phyloP scores from a whole-genome alignment of 2,329 filamentous ascomycete genomes.

The Aspergillus ochraceoroseus region DNA sequence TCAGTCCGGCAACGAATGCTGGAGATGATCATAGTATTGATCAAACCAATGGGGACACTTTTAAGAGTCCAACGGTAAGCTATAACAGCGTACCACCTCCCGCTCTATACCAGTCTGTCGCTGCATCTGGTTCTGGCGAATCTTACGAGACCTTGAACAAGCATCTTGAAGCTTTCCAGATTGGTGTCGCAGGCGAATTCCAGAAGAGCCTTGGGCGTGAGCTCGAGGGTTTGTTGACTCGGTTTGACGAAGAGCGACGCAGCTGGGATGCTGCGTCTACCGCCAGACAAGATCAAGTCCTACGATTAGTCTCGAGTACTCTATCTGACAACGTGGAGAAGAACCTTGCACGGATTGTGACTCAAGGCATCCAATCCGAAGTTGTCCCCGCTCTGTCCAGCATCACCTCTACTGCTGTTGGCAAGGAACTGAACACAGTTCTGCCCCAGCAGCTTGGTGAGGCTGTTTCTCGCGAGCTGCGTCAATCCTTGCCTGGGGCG shows the following conservation, averaged over 20 bases:
- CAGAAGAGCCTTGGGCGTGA: conserved; percentile 47
- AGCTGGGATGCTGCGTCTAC: conserved; percentile 58
- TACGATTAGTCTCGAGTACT: conserved; percentile 63
- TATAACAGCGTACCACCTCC: conserved; percentile 4
- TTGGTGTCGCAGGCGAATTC: conserved; percentile 47
- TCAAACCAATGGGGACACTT: conserved; percentile 13
- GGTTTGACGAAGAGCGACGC: conserved; percentile 65
- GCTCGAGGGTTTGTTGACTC: conserved; percentile 54
- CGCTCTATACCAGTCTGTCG: neutral
- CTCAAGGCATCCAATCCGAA: conserved; percentile 66
- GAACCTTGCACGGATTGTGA: conserved; percentile 70
- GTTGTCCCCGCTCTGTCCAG: conserved; percentile 71
- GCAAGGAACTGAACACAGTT: conserved; percentile 65
- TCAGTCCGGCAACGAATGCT: conserved; percentile 18
- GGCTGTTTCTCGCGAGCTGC: conserved; percentile 67
- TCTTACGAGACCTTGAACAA: conserved; percentile 58
- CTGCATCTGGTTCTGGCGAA: conserved; percentile 22
- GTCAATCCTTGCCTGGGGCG: conserved; percentile 62
- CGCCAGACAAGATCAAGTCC: conserved; percentile 64
- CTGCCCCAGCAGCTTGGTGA: conserved; percentile 63
- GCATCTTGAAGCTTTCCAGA: conserved; percentile 55
- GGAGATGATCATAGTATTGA: conserved; percentile 12
- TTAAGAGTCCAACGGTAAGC: conserved; percentile 10
- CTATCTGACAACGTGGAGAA: conserved; percentile 68
- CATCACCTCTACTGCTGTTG: conserved; percentile 62